phyloP scores from a whole-genome alignment of 768 basidiomycete genomes.

The Suillus plorans region DNA sequence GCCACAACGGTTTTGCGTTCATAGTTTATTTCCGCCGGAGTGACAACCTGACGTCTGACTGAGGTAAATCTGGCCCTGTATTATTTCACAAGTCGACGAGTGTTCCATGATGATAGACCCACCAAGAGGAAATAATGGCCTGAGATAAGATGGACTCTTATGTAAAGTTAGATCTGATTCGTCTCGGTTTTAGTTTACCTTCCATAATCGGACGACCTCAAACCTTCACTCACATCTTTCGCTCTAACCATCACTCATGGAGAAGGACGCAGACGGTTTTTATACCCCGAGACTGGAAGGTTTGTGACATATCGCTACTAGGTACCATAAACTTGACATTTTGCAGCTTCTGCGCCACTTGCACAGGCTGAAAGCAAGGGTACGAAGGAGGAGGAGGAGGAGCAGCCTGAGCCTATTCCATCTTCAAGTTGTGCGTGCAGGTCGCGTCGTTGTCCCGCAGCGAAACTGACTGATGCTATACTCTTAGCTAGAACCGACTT shows the following conservation, averaged over 20 bases:
- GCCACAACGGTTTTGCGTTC: conserved; percentile 7
- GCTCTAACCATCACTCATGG: conserved; percentile 36
- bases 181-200: neutral
- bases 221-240: conserved; percentile 2
- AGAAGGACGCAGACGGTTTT: conserved; percentile 82
- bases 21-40: neutral
- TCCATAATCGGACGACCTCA: conserved; percentile 7
- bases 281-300: conserved; percentile 55
- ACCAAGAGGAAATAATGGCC: neutral
- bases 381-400: conserved; percentile 16
- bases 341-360: conserved; percentile 19
- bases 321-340: neutral
- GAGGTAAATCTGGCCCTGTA: neutral
- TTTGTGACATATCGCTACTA: conserved; percentile 21
- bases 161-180: neutral
- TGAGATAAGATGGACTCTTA: neutral
- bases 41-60: neutral
- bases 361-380: conserved; percentile 31
- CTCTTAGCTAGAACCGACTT: conserved; percentile 50
- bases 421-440: conserved; percentile 20
- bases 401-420: conserved; percentile 13
- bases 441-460: neutral
- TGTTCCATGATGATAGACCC: neutral
- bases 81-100: neutral
- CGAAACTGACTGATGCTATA: neutral